Conservation (phyloP, 768 basidiomycete genomes). For the Leccinum olivaceopallidum region DNA sequence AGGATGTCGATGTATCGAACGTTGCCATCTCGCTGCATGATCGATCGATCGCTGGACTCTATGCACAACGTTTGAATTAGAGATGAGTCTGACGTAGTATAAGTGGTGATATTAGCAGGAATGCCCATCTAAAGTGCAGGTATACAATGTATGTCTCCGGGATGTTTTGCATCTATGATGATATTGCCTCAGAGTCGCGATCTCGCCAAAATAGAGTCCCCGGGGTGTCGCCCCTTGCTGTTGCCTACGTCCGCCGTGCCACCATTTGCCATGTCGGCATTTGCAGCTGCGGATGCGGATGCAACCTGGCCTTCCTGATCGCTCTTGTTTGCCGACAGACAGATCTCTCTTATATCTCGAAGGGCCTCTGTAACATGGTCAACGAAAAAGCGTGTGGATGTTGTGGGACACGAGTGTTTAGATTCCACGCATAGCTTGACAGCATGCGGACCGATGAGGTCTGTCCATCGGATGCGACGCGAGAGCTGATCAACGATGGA, state of each 20-base stretch:
- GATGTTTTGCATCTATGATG: not conserved
- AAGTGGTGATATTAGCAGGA: slow-evolving; percentile 12
- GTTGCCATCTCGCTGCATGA: not conserved
- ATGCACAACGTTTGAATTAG: not conserved
- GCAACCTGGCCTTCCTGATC: slow-evolving; percentile 8
- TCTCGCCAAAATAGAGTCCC: slow-evolving; percentile 11
- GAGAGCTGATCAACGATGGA: not conserved
- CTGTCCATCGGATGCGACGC: slow-evolving; percentile 39
- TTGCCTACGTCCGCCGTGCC: not conserved
- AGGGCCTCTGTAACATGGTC: slow-evolving; percentile 60
- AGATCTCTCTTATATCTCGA: slow-evolving; percentile 65
- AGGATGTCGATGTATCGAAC: not conserved
- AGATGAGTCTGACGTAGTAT: not conserved
- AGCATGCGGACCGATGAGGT: slow-evolving; percentile 73
- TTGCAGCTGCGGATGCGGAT: not conserved
- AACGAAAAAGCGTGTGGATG: slow-evolving; percentile 73
- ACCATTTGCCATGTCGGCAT: not conserved
- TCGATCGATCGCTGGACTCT: not conserved
- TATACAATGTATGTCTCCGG: not conserved
- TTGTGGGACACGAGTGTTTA: slow-evolving; percentile 67
- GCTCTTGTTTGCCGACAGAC: slow-evolving; percentile 23
- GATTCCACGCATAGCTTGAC: slow-evolving; percentile 95
- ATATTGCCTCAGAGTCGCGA: slow-evolving; percentile 18
- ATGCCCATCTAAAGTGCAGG: not conserved
- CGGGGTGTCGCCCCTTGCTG: not conserved